Base-by-base conservation (phyloP, 2,329 filamentous ascomycete genomes). In the Beauveria asiatica region DNA sequence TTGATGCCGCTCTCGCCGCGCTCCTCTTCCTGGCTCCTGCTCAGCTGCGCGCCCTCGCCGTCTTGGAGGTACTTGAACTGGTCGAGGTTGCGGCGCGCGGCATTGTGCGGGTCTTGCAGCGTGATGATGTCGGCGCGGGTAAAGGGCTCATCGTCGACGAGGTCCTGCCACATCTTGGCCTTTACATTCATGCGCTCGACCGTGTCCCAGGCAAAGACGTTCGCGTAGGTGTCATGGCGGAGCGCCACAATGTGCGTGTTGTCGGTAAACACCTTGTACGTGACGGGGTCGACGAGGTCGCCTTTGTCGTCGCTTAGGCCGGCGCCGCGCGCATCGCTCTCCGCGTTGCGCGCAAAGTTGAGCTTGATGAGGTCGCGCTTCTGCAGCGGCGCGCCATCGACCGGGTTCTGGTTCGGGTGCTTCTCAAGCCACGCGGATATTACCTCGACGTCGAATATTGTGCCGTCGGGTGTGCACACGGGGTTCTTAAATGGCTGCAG, bases 201-300 rank as follows among this genome's bases (percentile, higher is more conserved):
- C 1, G 95, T 99, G 69, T 99, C 95, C 84, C 88, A 97, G 1
- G 92, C 87, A 71, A 97, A 99, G 5, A 96, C 94, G 74, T 99
- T 99, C 54, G 93, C 93, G 61, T 92, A 93, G 59, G 81, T 88
- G 59, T 84, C 85, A 73, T 89, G 85, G 61, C 85, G 82, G 64
- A 99, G 80, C 17, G 92, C 93, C 50, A 97, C 90, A 61, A 99
- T 90, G 73, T 97, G 94, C 4, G 94, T 97, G 74, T 97, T 97
- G 72, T 99, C 92, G 51, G 94, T 99, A 69, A 99, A 91, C 46
- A 96, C 89, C 74, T 99, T 99, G 80, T 90, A 97, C 0, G 92
- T 97, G 51, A 99, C 93, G 0, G 94, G 95, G 69, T 99, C 94
- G 64, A 97, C 90, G 68, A 94, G 89, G 67, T 97, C 94, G 57